A percentile compares a stretch with the other conserved stretches of the same genome.
Evolutionary conservation across 108 stramenopile species (phyloP).

Genomic region (Conticribra weissflogii): DNA sequence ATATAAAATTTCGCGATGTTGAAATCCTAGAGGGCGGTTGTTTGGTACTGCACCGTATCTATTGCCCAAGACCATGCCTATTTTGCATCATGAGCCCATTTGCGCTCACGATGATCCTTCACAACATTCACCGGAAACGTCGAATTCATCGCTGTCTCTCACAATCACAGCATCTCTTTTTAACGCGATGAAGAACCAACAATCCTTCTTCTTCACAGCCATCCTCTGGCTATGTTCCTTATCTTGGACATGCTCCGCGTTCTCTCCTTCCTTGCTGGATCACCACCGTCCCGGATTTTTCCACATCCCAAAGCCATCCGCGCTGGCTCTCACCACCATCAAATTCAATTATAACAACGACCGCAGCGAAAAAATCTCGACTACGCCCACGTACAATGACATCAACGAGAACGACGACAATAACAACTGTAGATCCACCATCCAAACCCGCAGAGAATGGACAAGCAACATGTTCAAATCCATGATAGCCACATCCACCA

Average conservation of each 20-base stretch:
- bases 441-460: conserved; percentile 24
- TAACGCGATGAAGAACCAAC: too few relatives aligned
- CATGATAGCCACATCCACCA: conserved; percentile 7
- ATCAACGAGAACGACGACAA: too few relatives aligned
- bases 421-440: background rate
- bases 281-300: background rate
- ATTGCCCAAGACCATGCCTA: too few relatives aligned
- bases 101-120: too few relatives aligned
- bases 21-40: too few relatives aligned
- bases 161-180: too few relatives aligned
- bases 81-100: too few relatives aligned
- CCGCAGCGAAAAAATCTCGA: background rate
- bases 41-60: too few relatives aligned
- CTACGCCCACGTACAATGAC: too few relatives aligned
- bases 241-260: conserved; percentile 2
- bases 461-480: background rate
- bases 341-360: background rate
- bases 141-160: too few relatives aligned
- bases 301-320: background rate
- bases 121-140: too few relatives aligned
- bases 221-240: conserved; percentile 20
- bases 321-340: background rate
- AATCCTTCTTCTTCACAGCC: background rate
- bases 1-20: too few relatives aligned
- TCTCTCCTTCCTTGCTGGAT: background rate